Base-by-base conservation (phyloP, 2,329 filamentous ascomycete species). In the Claviceps sorghi region DNA sequence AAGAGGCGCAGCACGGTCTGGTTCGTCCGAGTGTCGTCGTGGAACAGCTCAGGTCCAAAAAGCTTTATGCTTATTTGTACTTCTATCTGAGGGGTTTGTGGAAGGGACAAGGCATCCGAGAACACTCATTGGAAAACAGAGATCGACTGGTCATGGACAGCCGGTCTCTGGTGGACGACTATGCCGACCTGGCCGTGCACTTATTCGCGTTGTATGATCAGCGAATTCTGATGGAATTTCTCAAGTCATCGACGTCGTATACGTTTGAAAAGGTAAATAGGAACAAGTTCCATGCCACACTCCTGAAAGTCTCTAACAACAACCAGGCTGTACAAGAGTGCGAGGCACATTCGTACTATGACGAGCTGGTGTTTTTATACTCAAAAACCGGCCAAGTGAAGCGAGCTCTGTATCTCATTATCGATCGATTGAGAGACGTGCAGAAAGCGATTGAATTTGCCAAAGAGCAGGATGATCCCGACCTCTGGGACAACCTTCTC, bases 381-480 rank as follows among this genome's bases (percentile, higher is more conserved):
- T 94, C 89, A 55, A 96, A 96, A 65, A 97, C 89, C 0, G 93
- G 93, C 0, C 84, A 96, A 66, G 93, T 88, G 60, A 95, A 96
- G 67, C 82, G 86, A 13, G 94, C 94, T 0, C 73, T 98, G 2
- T 90, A 85, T 60, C 78, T 98, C 50, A 97, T 98, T 62, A 94
- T 97, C 56, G 88, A 95, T 61, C 83, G 88, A n/a, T 77, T 98
- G 5, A 83, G 83, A 54, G 88, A 98, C 64, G 90, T 97, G 49
- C 85, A 84, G 49, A 89, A 93, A 59, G 93, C 93, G 9, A 98
- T 98, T 59, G 79, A 84, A 1, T 98, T 98, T 62, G 90, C 89
- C 51, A 96, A 96, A 66, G 84, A 90, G 56, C 89, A 97, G 63
- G 83, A 93, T 57, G 90, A 96, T 60, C 82, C 84, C 0, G 90